Evolutionary conservation across 805 yeast genomes (phyloP), one percentile per base, ranked within the genome.

Genomic region (Yarrowia divulgata): DNA sequence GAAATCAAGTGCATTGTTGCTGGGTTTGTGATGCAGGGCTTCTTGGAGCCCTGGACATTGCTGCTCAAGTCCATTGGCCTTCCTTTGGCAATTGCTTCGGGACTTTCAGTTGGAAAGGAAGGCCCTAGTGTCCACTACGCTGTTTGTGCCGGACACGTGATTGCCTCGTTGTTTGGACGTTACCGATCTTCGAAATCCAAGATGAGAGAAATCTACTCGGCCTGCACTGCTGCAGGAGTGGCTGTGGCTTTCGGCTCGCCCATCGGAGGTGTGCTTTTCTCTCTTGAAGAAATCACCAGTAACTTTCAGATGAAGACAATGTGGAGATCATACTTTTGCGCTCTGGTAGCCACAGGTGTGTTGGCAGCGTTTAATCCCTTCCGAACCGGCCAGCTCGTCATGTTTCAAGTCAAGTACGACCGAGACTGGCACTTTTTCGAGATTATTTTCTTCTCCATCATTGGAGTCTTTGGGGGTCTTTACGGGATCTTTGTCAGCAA

Each of bases 81-180:
- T 52, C 99, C 99, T 0, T 80, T 95, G 70, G 91, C 97, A 0
- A 95, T 95, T 74, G 93, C 97, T 0, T 89, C 97, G 0, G 99
- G 99, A 0, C 79, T 95, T 46, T 90, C 94, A 73, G 90, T 95
- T 7, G 99, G 99, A 29, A 95, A 95, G 79, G 99, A 95, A 77
- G 99, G 99, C 0, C 99, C 99, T 1, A 88, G 94, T 74, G 99
- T 95, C 13, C 99, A 95, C 79, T 95, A 94, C 78, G 98, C 99
- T 0, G 97, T 93, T 0, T 93, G 98, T 77, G 94, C 90, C n/a
- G 99, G 98, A 0, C 87, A 88, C 74, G 84, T 87, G n/a, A 80
- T 92, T 13, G 88, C 95, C 0, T 83, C 84, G 46, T 76, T 87
- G 54, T 82, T 89, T 69, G 70, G 77, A 45, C 77, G 76, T 52